Evolutionary conservation across 148 eudicot species (phyloP).

Genomic region (Pouteria glomerata): DNA sequence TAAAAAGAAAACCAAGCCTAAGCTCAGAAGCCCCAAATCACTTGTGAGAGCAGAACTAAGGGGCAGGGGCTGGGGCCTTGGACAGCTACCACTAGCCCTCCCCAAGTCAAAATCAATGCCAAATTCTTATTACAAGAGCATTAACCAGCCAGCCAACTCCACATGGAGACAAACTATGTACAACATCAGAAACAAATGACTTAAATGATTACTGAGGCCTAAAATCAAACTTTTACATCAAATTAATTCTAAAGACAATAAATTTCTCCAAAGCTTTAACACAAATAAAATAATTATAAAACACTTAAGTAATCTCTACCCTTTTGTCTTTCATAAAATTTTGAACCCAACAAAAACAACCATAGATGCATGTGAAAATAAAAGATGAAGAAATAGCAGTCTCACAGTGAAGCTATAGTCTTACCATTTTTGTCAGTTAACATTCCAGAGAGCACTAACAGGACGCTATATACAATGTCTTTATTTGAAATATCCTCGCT

Average conservation of each 20-base stretch:
- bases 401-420: conserved; percentile 10
- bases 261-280: background rate
- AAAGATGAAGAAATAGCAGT: background rate
- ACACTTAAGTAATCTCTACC: background rate
- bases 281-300: background rate
- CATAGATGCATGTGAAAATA: background rate
- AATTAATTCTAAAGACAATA: background rate
- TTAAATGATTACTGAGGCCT: background rate
- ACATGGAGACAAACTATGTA: background rate
- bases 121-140: background rate
- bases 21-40: background rate
- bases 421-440: conserved; percentile 71
- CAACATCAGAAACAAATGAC: background rate
- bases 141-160: background rate
- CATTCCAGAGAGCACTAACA: conserved; percentile 78
- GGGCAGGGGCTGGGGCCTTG: background rate
- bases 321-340: background rate
- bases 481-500: conserved; percentile 55
- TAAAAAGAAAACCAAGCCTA: background rate
- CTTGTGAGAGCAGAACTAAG: background rate
- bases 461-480: conserved; percentile 57
- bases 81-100: no score
- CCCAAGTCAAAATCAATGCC: no score
- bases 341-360: background rate
- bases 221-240: background rate